A percentile compares a stretch with the other conserved stretches of the same genome.
Evolutionary conservation across 768 basidiomycete species (phyloP).

Genomic region (Basidioascus undulatus): DNA sequence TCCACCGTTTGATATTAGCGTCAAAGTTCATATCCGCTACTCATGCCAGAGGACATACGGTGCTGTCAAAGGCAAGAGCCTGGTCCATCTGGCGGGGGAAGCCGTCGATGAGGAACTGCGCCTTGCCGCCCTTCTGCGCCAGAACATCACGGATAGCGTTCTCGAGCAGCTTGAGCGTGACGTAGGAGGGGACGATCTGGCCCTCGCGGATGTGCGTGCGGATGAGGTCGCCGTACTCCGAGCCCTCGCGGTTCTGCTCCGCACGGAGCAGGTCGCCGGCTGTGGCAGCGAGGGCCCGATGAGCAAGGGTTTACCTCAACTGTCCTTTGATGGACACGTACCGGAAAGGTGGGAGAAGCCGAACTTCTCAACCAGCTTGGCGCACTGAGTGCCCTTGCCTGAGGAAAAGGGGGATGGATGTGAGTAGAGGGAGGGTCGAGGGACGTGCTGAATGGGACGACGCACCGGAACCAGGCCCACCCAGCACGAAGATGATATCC

Average conservation of each 20-base stretch:
- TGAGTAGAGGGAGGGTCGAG: not conserved
- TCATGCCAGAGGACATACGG: too few relatives aligned
- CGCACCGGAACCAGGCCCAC: conserved; percentile 83
- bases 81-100: conserved; percentile 99
- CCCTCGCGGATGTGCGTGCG: conserved; percentile 73
- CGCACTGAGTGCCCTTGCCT: conserved; percentile 96
- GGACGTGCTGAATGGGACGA: conserved; percentile 1
- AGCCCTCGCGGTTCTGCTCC: conserved; percentile 70
- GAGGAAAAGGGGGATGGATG: conserved; percentile 1
- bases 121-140: conserved; percentile 28
- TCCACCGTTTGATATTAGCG: not conserved
- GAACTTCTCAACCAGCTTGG: conserved; percentile 54
- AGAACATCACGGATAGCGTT: conserved; percentile 60
- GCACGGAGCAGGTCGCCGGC: conserved; percentile 95
- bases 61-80: conserved; percentile 77
- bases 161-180: conserved; percentile 84
- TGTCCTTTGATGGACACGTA: conserved; percentile 22
- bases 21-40: not conserved
- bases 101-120: conserved; percentile 74
- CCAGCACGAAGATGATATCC: conserved; percentile 88
- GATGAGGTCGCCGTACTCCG: conserved; percentile 60
- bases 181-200: conserved; percentile 82
- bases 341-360: conserved; percentile 84
- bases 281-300: conserved; percentile 17
- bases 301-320: too few relatives aligned